phyloP scores from a whole-genome alignment of 352 stramenopile species.

The Thalassiosira delicatula region DNA sequence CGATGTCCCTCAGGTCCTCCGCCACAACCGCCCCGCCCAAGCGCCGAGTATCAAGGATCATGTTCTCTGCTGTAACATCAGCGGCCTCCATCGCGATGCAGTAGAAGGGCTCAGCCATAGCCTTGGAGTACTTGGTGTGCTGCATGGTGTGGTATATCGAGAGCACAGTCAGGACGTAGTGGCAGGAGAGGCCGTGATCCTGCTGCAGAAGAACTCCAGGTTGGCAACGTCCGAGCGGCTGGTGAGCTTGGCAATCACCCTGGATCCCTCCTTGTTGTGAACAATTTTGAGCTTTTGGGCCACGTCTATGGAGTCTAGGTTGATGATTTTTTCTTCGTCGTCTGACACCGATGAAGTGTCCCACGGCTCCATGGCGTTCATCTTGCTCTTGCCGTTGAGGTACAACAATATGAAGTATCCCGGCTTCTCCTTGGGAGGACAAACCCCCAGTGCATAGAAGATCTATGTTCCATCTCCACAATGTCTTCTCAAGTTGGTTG shows the following conservation, averaged over 20 bases:
- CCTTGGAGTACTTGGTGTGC: constrained; percentile 83
- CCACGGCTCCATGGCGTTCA: constrained; percentile 79
- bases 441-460: constrained; percentile 83
- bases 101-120: constrained; percentile 85
- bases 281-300: constrained; percentile 58
- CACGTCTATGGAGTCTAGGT: constrained; percentile 38
- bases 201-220: constrained; percentile 79
- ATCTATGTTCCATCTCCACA: constrained; percentile 85
- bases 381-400: constrained; percentile 74
- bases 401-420: constrained; percentile 80
- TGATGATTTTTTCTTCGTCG: constrained; percentile 26
- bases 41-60: constrained; percentile 79
- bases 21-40: constrained; percentile 67
- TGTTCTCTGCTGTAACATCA: constrained; percentile 84
- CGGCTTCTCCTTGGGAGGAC: constrained; percentile 65
- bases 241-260: constrained; percentile 85
- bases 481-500: too few relatives aligned
- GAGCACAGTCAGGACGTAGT: constrained; percentile 84
- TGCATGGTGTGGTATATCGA: constrained; percentile 85
- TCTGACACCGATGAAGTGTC: constrained; percentile 64
- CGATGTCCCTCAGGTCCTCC: constrained; percentile 82
- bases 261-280: constrained; percentile 78
- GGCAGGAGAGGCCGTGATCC: constrained; percentile 79
- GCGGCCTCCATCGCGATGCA: constrained; percentile 86
- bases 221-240: constrained; percentile 82